Evolutionary conservation across 2,329 filamentous ascomycete genomes (phyloP), one percentile per base, ranked within the genome.

Genomic region (Talaromyces sp.): DNA sequence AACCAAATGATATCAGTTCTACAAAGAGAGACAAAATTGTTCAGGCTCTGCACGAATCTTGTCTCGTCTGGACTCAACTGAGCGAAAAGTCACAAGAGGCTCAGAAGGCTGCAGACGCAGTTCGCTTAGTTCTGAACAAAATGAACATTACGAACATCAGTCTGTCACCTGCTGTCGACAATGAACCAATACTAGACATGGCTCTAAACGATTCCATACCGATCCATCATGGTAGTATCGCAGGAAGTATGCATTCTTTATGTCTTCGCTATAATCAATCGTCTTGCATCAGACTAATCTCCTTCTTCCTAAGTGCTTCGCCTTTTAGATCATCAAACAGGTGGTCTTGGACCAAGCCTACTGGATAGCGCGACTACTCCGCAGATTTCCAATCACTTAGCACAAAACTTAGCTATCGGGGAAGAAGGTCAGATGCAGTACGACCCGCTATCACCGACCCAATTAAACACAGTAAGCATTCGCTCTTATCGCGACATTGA

Each of bases 61-160:
- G 57, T 21, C 57, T 59, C 18, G 57, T 59, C 28, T 59, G 57
- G 57, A 59, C 40, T 16, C 31, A 59, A 21, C 57, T 59, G 3
- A 59, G 57, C 12, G 31, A 48, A 6, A 59, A n/a, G 21, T 59
- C 57, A 8, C 6, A 16, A 21, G 57, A 59, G 44, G 57, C 57
- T 21, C 21, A 21, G 1, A 59, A 39, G 28, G 42, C 31, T 16
- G 57, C 42, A 4, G 57, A 46, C 37, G 57, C 57, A 1, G 18
- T 59, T 18, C 57, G 57, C 12, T 14, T 42, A 6, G 42, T 59
- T 2, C 57, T 59, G 31, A 59, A 59, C 28, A 23, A 25, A 48
- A 37, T 48, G 28, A 28, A 35, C 2, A 18, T 37, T 25, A 37
- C n/a, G 12, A 23, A 46, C 21, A 33, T 48, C 1, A 37, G 37